Evolutionary conservation across 257 asterid genomes (phyloP).

Genomic region (Ophiorrhiza pumila): DNA sequence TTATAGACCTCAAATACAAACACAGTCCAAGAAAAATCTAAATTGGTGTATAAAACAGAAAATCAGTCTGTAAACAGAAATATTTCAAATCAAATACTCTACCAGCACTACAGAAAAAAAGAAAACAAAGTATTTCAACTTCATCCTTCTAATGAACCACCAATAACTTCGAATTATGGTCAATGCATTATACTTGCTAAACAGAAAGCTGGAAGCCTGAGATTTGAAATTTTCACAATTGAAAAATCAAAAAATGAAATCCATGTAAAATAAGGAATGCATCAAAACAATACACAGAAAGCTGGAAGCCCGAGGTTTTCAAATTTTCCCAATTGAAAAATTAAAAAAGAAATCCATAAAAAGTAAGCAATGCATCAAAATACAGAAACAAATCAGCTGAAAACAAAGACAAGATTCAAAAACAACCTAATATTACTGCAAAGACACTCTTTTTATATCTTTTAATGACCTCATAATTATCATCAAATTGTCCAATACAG

Average conservation of each 20-base stretch:
- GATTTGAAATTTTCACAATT: neutral
- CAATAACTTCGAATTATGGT: neutral
- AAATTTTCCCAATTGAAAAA: neutral
- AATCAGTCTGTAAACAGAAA: neutral
- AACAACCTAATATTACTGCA: neutral
- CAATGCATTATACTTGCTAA: neutral
- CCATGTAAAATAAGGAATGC: neutral
- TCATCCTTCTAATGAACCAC: neutral
- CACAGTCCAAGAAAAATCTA: neutral
- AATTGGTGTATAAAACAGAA: too few relatives aligned
- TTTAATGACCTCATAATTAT: neutral
- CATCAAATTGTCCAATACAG: neutral
- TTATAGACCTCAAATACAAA: constrained; percentile 1
- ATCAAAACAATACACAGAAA: too few relatives aligned
- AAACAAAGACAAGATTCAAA: neutral
- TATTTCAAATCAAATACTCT: neutral
- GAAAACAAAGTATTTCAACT: neutral
- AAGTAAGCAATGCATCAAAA: neutral
- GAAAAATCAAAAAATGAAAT: neutral
- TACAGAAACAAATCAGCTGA: neutral
- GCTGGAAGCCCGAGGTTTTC: neutral
- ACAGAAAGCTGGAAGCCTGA: neutral
- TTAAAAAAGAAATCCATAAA: neutral
- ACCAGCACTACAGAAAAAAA: neutral
- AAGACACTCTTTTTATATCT: neutral